phyloP scores from a whole-genome alignment of 116 monocot species.

The Dioscorea cayenensis region DNA sequence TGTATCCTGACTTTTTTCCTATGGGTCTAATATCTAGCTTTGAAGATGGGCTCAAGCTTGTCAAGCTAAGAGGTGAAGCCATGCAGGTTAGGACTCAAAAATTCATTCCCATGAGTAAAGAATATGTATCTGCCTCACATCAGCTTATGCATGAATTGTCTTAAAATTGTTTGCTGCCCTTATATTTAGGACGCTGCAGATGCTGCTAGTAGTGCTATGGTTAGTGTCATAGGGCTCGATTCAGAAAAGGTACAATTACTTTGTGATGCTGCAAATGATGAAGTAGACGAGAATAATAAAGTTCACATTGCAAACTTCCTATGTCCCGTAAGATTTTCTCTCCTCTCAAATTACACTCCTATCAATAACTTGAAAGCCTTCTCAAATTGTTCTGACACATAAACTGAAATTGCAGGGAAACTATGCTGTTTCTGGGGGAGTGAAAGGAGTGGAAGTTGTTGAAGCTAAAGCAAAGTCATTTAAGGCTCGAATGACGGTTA shows the following conservation, averaged over 20 bases:
- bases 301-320: slow-evolving; percentile 97
- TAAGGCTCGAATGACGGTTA: slow-evolving; percentile 95
- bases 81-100: slow-evolving; percentile 68
- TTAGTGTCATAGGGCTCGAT: slow-evolving; percentile 93
- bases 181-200: slow-evolving; percentile 81
- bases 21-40: slow-evolving; percentile 47
- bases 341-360: neutral
- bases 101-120: neutral
- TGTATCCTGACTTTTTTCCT: slow-evolving; percentile 1
- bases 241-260: slow-evolving; percentile 91
- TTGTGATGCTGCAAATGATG: slow-evolving; percentile 95
- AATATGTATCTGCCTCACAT: neutral
- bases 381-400: neutral
- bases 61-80: slow-evolving; percentile 97
- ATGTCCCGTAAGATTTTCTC: slow-evolving; percentile 62
- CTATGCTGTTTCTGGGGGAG: slow-evolving; percentile 95
- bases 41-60: slow-evolving; percentile 99
- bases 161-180: neutral
- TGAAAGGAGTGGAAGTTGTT: slow-evolving; percentile 87
- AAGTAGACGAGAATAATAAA: slow-evolving; percentile 79
- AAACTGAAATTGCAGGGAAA: slow-evolving; percentile 53
- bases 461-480: slow-evolving; percentile 98
- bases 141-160: neutral
- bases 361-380: neutral
- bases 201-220: slow-evolving; percentile 93